phyloP scores from a whole-genome alignment of 345 rosid species.

The Brassica carinata region DNA sequence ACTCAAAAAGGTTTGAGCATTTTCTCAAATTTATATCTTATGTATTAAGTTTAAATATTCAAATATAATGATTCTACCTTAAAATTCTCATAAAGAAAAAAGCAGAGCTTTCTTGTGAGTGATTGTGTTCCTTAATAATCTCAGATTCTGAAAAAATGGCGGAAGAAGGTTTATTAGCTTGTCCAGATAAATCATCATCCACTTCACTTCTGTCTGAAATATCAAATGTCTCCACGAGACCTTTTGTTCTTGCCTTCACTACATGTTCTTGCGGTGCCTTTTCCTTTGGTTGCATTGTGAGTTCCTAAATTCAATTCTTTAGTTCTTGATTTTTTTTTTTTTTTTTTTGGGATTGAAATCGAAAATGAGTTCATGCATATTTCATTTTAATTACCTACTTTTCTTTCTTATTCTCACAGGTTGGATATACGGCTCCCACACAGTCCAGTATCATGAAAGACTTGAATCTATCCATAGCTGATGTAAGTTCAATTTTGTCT shows the following conservation, averaged over 20 bases:
- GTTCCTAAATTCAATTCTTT: background rate
- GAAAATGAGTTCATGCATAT: background rate
- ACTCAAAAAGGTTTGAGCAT: background rate
- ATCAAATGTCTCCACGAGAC: slow-evolving; percentile 29
- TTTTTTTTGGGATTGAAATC: background rate
- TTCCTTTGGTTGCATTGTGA: slow-evolving; percentile 38
- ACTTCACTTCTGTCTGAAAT: slow-evolving; percentile 29
- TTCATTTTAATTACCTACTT: background rate
- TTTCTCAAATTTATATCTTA: background rate
- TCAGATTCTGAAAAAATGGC: slow-evolving; percentile 27
- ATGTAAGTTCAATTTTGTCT: slow-evolving; percentile 26
- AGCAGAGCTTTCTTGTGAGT: background rate
- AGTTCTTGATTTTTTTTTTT: background rate
- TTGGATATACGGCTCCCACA: slow-evolving; percentile 41
- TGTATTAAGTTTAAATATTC: background rate
- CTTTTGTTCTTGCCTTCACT: slow-evolving; percentile 40
- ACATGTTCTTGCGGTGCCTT: slow-evolving; percentile 35
- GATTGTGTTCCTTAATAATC: background rate
- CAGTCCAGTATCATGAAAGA: slow-evolving; percentile 41
- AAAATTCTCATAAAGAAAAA: background rate
- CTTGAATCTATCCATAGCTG: slow-evolving; percentile 39
- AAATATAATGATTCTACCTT: background rate
- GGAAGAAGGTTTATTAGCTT: slow-evolving; percentile 15
- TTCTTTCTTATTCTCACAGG: slow-evolving; percentile 4
- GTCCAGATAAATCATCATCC: slow-evolving; percentile 1